Evolutionary conservation across 768 basidiomycete genomes (phyloP).

Genomic region (Asterophora lycoperdoides): DNA sequence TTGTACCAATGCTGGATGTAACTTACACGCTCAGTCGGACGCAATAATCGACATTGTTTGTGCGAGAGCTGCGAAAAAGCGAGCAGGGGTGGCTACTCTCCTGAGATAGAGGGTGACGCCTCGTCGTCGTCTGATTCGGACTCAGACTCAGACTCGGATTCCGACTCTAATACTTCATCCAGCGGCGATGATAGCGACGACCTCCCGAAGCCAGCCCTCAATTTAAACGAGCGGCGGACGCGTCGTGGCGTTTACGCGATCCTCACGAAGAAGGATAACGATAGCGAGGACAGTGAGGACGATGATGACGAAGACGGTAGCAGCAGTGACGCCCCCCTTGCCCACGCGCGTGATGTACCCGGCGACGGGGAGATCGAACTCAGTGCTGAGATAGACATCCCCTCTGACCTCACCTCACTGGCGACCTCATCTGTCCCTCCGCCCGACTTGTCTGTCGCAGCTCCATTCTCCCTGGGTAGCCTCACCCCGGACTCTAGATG

Average conservation of each 20-base stretch:
- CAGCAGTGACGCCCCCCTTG: slow-evolving; percentile 38
- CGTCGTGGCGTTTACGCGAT: slow-evolving; percentile 80
- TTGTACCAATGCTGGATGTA: neutral
- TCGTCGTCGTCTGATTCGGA: slow-evolving; percentile 47
- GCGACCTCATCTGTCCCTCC: slow-evolving; percentile 37
- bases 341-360: slow-evolving; percentile 42
- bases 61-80: slow-evolving; percentile 84
- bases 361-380: slow-evolving; percentile 54
- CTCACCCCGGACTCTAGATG: slow-evolving; percentile 29
- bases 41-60: slow-evolving; percentile 69
- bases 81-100: slow-evolving; percentile 71
- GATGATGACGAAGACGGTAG: slow-evolving; percentile 52
- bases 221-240: slow-evolving; percentile 77
- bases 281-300: slow-evolving; percentile 60
- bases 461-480: slow-evolving; percentile 25
- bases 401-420: slow-evolving; percentile 42
- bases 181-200: slow-evolving; percentile 39
- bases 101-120: slow-evolving; percentile 43
- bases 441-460: slow-evolving; percentile 28
- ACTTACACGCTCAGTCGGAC: slow-evolving; percentile 44
- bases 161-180: slow-evolving; percentile 38
- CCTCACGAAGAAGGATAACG: slow-evolving; percentile 52
- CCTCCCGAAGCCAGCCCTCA: slow-evolving; percentile 34
- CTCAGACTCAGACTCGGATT: slow-evolving; percentile 43
- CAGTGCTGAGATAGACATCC: slow-evolving; percentile 43